phyloP scores from a whole-genome alignment of 192 early-diverging fungal genomes.

The Fimicolochytrium jonesii region DNA sequence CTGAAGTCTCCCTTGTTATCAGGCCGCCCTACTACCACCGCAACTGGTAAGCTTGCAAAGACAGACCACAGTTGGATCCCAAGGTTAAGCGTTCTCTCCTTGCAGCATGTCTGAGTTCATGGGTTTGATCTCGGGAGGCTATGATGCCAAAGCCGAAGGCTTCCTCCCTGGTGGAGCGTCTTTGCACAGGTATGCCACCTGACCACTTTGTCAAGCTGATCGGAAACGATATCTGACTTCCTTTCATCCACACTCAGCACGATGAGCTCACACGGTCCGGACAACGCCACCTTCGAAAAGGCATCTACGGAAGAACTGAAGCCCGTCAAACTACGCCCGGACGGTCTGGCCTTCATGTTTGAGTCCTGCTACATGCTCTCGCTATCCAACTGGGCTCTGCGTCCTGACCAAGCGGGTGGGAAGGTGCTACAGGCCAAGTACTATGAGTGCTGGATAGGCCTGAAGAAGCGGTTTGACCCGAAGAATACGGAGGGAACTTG shows the following conservation, averaged over 20 bases:
- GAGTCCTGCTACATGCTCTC: slow-evolving; percentile 80
- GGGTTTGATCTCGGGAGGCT: slow-evolving; percentile 88
- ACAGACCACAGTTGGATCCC: too few relatives aligned
- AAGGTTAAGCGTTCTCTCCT: too few relatives aligned
- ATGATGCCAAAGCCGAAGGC: slow-evolving; percentile 90
- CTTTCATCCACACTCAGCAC: slow-evolving; percentile 45
- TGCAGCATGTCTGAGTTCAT: slow-evolving; percentile 92
- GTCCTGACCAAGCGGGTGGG: slow-evolving; percentile 45
- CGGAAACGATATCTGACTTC: not conserved
- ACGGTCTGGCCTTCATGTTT: slow-evolving; percentile 94
- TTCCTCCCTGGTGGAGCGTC: slow-evolving; percentile 91
- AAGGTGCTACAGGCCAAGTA: slow-evolving; percentile 77
- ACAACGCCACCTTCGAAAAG: slow-evolving; percentile 67
- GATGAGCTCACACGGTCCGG: slow-evolving; percentile 94
- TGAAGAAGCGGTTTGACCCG: slow-evolving; percentile 48
- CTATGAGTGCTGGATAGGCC: slow-evolving; percentile 79
- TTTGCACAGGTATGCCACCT: slow-evolving; percentile 31
- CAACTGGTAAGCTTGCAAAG: slow-evolving; percentile 64
- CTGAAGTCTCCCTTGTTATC: slow-evolving; percentile 31
- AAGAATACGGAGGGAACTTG: slow-evolving; percentile 21
- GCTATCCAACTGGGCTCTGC: slow-evolving; percentile 75
- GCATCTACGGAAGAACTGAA: slow-evolving; percentile 67
- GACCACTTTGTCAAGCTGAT: not conserved
- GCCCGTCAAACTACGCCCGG: slow-evolving; percentile 77
- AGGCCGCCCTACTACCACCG: slow-evolving; percentile 96